These are phyloP conservation scores for Schizophyllum commune DNA, from an alignment of 1,284 basidiomycete species.

Conservation along the genomic window DNA sequence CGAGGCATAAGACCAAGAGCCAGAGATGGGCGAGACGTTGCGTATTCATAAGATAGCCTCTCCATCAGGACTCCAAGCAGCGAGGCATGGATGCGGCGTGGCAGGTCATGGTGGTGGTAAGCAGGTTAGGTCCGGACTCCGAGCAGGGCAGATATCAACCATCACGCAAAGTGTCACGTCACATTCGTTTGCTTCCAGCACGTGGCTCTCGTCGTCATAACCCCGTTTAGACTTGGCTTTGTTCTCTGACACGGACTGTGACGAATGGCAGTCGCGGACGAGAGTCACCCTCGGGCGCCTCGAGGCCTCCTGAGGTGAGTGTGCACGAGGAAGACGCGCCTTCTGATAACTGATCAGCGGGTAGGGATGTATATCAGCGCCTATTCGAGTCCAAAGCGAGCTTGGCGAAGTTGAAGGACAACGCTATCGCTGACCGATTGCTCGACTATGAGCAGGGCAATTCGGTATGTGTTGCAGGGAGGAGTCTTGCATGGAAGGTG, in stretches of 20 bases:
- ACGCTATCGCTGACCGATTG: constrained; percentile 51
- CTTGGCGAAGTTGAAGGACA: constrained; percentile 58
- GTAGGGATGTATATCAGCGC: constrained; percentile 50
- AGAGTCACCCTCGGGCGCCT: background rate
- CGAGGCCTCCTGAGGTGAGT: background rate
- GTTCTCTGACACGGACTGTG: background rate
- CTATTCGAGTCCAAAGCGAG: constrained; percentile 50
- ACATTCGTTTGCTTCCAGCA: background rate
- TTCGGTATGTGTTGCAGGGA: constrained; percentile 44
- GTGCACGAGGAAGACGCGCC: background rate
- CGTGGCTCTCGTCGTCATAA: background rate
- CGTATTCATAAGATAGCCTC: too few relatives aligned
- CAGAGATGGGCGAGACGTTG: too few relatives aligned
- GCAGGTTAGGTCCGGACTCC: too few relatives aligned
- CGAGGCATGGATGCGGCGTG: too few relatives aligned
- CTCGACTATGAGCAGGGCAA: constrained; percentile 28
- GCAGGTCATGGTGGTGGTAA: too few relatives aligned
- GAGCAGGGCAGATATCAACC: too few relatives aligned
- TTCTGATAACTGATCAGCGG: background rate
- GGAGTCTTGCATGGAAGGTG: constrained; percentile 79
- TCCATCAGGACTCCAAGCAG: background rate
- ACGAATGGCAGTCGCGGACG: background rate
- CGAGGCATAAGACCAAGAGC: too few relatives aligned
- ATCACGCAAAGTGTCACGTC: too few relatives aligned
- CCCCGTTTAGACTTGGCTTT: background rate